Conservation (phyloP, 2,329 filamentous ascomycete genomes). For the Aquanectria penicillioides region DNA sequence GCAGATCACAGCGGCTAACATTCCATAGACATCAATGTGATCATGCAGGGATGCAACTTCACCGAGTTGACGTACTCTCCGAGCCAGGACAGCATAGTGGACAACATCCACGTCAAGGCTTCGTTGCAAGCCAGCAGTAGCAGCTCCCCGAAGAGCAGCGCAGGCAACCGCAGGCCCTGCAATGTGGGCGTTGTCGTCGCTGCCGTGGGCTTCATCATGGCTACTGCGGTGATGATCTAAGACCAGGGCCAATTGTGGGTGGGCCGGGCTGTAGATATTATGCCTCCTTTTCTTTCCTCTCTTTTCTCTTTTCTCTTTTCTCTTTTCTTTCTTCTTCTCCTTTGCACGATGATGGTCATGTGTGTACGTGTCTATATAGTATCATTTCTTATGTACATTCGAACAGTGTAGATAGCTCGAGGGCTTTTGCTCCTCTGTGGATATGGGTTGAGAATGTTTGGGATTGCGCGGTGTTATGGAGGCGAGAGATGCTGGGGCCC, state of each 20-base stretch:
- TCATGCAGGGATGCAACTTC: constrained; percentile 51
- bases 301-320: too few relatives aligned
- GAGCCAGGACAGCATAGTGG: constrained; percentile 43
- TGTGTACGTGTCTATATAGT: constrained; percentile 19
- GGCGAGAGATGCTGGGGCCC: too few relatives aligned
- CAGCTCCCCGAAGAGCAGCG: constrained; percentile 15
- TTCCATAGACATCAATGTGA: constrained; percentile 47
- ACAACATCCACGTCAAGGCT: constrained; percentile 48
- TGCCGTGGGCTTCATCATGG: neutral
- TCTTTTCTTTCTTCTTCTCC: too few relatives aligned
- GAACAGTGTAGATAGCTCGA: neutral
- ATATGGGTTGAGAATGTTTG: neutral
- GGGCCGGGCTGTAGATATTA: constrained; percentile 15
- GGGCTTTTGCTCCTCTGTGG: neutral
- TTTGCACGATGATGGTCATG: constrained; percentile 14
- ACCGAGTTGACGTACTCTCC: constrained; percentile 41
- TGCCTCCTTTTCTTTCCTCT: too few relatives aligned
- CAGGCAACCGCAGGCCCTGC: neutral
- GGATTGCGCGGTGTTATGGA: too few relatives aligned
- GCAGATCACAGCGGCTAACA: too few relatives aligned
- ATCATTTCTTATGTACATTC: constrained; percentile 8
- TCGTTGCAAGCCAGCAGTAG: constrained; percentile 35
- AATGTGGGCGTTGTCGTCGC: neutral
- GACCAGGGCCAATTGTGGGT: neutral
- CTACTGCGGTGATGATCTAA: neutral